Conservation (phyloP, 2,329 filamentous ascomycete species). For the Blumeria graminis region DNA sequence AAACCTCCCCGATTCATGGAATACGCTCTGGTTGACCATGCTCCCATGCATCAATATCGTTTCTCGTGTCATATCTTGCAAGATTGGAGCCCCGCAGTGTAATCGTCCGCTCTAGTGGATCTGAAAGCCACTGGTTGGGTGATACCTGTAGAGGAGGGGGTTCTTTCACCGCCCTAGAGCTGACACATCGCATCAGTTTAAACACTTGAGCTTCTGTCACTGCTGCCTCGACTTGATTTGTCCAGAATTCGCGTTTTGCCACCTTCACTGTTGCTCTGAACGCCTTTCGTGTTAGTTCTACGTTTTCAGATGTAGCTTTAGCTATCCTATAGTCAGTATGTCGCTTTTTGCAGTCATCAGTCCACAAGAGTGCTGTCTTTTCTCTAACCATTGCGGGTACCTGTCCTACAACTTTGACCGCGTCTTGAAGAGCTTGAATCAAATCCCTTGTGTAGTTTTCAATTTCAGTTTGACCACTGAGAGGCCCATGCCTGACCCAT, state of each 20-base stretch:
- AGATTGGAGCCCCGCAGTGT: no score
- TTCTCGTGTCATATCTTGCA: not conserved
- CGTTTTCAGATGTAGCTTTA: no score
- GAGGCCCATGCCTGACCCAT: not conserved
- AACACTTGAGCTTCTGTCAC: not conserved
- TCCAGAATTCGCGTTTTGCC: not conserved
- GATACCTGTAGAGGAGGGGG: no score
- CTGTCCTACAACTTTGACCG: not conserved
- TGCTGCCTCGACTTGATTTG: not conserved
- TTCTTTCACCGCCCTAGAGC: no score
- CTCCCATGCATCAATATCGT: not conserved
- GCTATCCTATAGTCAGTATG: no score
- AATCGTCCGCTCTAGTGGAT: no score
- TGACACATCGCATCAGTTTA: not conserved
- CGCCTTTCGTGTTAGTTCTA: not conserved
- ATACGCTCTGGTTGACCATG: not conserved
- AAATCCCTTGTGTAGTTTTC: not conserved
- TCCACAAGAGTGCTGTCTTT: not conserved
- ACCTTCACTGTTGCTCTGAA: not conserved
- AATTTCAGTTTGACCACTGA: not conserved
- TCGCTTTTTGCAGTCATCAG: not conserved
- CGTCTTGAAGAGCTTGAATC: not conserved
- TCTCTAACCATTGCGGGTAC: not conserved
- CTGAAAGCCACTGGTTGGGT: no score
- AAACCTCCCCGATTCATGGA: not conserved